Percentiles rank a stretch among this genome's conserved stretches.
Conservation (phyloP, 495 filamentous ascomycete genomes). For the Penicillium ochrochloron region DNA sequence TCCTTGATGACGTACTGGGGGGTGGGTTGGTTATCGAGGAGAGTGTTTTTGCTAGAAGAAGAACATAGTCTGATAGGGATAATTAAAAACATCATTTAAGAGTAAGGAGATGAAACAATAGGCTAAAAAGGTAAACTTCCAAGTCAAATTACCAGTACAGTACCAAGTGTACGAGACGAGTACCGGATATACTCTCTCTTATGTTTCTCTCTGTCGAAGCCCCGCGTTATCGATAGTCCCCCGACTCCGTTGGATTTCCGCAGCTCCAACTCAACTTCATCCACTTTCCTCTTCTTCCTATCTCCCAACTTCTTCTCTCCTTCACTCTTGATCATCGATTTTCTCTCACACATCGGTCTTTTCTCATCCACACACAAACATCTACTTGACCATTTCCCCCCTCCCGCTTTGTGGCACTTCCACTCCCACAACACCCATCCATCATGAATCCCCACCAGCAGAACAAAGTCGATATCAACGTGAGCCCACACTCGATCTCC, state of each 20-base stretch:
- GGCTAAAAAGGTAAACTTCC: not conserved
- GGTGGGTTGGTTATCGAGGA: not conserved
- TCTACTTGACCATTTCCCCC: not conserved
- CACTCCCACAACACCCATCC: constrained; percentile 17
- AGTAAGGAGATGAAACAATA: not conserved
- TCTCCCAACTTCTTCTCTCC: constrained; percentile 10
- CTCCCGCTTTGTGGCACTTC: constrained; percentile 10
- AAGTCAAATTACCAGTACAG: not conserved
- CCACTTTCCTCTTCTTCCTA: constrained; percentile 6
- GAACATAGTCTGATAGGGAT: not conserved
- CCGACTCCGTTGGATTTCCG: constrained; percentile 12
- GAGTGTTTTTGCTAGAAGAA: not conserved
- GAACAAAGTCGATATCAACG: constrained; percentile 95
- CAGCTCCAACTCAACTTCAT: constrained; percentile 8
- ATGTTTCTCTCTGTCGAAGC: too few relatives aligned
- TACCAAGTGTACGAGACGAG: not conserved
- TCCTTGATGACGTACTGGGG: constrained; percentile 19
- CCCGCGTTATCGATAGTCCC: constrained; percentile 24
- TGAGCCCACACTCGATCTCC: constrained; percentile 51
- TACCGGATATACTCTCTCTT: constrained; percentile 3
- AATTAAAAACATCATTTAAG: not conserved
- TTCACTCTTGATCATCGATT: constrained; percentile 13
- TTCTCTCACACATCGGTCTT: not conserved
- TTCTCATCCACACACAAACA: not conserved
- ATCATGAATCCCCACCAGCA: constrained; percentile 94